Base-by-base conservation (phyloP, 768 basidiomycete species). In the Rhodotorula graminis region DNA sequence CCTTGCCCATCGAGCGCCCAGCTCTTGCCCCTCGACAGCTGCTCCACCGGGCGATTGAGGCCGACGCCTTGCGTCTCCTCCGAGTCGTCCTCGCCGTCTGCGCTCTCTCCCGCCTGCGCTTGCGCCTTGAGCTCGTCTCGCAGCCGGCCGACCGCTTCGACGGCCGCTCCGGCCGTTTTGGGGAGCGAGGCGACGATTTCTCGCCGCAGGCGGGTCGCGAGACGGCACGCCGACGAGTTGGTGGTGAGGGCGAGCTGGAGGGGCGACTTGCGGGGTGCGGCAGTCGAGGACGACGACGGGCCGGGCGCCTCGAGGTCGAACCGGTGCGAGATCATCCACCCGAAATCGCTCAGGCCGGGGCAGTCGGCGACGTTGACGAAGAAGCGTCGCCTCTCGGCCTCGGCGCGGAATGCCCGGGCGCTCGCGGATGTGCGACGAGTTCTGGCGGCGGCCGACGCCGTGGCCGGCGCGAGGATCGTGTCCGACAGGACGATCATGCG, bases 321-420 rank as follows among this genome's bases (percentile, higher is more conserved):
- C 7, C 94, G 89, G 75, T 97, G 91, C 0, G 89, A 87, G 1
- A 93, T 86, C 0, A 90, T 85, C 82, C 95, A 93, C 0, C 90
- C 88, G 79, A 91, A 97, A 80, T 96, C 93, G 80, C 91, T 94
- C 53, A 94, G 84, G 23, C 87, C 84, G 3, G 91, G 90, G 78
- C 89, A 86, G 80, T 97, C 95, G 2, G 93, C 87, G n/a, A 89
- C 85, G 78, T 94, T 97, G 75, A 93, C 84, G 3, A 88, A 89
- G 68, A 95, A 87, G 65, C 86, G 85, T 40, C 85, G 84, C 1
- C 82, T 71, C 47, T 80, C 83, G 76, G 89, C 90, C 5, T 87
- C 78, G 25, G 79, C 77, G 65, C 87, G 85, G 50, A 96, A 84
- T 12, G 82, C 81, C 57, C 82, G 81, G 2, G 90, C 90, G 78